Evolutionary conservation across 75 land plant species (phyloP), one percentile per base, ranked within the genome.

Genomic region (Cunninghamia lanceolata): DNA sequence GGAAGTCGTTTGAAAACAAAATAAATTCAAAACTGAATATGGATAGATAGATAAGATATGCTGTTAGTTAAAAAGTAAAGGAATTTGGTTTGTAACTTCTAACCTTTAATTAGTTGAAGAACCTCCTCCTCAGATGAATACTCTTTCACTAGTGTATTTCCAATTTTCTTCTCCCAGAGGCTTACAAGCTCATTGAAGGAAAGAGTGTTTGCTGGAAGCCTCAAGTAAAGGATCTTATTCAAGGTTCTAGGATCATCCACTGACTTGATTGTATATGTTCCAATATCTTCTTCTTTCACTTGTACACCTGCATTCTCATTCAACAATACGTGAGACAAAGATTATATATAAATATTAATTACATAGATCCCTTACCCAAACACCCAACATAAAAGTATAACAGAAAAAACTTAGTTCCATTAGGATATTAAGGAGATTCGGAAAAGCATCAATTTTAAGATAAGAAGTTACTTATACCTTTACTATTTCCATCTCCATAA

Each of bases 401-500:
- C 13, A 47, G 52, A 47, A 47, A 53, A 14, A 53, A 0, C 15
- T 1, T 53, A 53, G 15, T 53, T 53, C 16, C 14, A 53, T 47
- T 47, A 53, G 15, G 15, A 53, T 0, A 47, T 11, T 40, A 47
- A 9, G 15, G 14, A 53, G 3, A 15, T 53, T 14, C 2, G 3
- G 16, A 53, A 13, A 14, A 53, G 5, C 4, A 59, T 59, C 0
- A 59, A 4, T 59, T 19, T 19, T 59, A 21, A 4, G 25, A 3
- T 15, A 59, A 71, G 35, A 71, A 71, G 0, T 10, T 10, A 9
- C 14, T 3, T 13, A 7, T 54, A 92, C 90, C 91, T 89, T 90
- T 92, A 11, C 81, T 34, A 35, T 88, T 88, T 52, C 92, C 94
- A 86, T 89, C 90, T 1, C 94, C 94, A 42, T 88, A 68, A 32